Conservation (phyloP, 108 stramenopile species). For the Nitzschia putrida region DNA sequence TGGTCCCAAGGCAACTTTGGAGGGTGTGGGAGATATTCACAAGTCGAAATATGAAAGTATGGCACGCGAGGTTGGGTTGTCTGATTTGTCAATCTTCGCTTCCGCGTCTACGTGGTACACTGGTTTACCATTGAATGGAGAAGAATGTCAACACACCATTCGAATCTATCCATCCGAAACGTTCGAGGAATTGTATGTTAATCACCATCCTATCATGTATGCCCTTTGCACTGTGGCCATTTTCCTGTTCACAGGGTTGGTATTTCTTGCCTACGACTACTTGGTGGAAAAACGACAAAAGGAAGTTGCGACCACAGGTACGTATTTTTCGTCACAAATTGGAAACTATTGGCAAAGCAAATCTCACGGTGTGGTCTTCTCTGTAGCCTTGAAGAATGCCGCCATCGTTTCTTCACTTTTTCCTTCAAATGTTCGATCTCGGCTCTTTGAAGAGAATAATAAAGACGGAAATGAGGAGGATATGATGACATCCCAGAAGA, state of each 20-base stretch:
- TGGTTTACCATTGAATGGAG: conserved; percentile 14
- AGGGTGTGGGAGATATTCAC: conserved; percentile 51
- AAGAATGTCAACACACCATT: conserved; percentile 37
- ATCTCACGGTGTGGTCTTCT: not conserved
- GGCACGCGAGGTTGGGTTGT: not conserved
- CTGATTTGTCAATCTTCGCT: not conserved
- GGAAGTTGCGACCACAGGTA: conserved; percentile 23
- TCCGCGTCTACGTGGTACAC: conserved; percentile 2
- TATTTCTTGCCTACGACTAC: conserved; percentile 31
- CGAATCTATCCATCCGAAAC: conserved; percentile 53
- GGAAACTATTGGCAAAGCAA: not conserved
- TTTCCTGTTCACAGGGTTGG: conserved; percentile 19
- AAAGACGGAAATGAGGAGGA: not conserved
- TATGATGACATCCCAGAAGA: not conserved
- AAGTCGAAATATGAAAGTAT: conserved; percentile 39
- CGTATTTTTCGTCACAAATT: not conserved
- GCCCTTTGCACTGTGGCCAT: not conserved
- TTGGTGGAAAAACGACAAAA: conserved; percentile 38
- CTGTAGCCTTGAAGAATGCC: conserved; percentile 8
- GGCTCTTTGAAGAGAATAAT: not conserved
- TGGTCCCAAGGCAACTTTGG: conserved; percentile 27
- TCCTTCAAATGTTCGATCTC: conserved; percentile 9
- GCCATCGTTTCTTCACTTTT: conserved; percentile 36
- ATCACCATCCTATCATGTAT: not conserved
- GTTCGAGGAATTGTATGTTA: conserved; percentile 42